Percentiles rank a stretch among this genome's conserved stretches.
Evolutionary conservation across 2,329 filamentous ascomycete genomes (phyloP).

Genomic region (Ophiostoma novo-ulmi): DNA sequence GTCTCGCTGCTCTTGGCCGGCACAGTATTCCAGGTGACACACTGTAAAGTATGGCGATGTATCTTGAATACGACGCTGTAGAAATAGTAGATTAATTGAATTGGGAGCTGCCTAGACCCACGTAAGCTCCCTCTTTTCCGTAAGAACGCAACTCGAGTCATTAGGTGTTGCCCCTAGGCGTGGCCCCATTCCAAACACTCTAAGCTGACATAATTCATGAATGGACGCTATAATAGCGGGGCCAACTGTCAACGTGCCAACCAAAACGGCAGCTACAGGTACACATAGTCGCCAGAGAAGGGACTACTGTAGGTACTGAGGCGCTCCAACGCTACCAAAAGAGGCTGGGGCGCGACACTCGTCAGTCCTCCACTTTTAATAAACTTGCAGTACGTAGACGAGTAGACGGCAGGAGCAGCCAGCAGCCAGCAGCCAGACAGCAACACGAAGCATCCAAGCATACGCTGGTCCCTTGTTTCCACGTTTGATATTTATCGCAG

Average conservation of each 20-base stretch:
- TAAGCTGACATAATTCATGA: background rate
- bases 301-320: background rate
- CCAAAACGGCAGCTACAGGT: background rate
- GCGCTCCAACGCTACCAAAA: background rate
- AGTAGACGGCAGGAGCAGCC: background rate
- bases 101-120: slow-evolving; percentile 9
- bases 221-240: background rate
- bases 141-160: background rate
- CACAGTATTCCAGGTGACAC: background rate
- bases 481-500: slow-evolving; percentile 8
- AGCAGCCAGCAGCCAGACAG: background rate
- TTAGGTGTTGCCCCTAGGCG: slow-evolving; percentile 4
- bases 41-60: background rate
- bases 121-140: background rate
- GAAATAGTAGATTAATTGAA: background rate
- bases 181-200: background rate
- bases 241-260: slow-evolving; percentile 12
- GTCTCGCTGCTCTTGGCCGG: slow-evolving; percentile 6
- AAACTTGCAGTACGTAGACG: slow-evolving; percentile 1
- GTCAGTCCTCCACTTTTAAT: slow-evolving; percentile 11
- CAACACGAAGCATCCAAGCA: background rate
- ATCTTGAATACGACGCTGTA: background rate
- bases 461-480: background rate
- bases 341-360: slow-evolving; percentile 12
- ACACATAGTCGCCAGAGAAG: background rate